Conservation (phyloP, 2,329 filamentous ascomycete species). For the Colletotrichum tabaci region DNA sequence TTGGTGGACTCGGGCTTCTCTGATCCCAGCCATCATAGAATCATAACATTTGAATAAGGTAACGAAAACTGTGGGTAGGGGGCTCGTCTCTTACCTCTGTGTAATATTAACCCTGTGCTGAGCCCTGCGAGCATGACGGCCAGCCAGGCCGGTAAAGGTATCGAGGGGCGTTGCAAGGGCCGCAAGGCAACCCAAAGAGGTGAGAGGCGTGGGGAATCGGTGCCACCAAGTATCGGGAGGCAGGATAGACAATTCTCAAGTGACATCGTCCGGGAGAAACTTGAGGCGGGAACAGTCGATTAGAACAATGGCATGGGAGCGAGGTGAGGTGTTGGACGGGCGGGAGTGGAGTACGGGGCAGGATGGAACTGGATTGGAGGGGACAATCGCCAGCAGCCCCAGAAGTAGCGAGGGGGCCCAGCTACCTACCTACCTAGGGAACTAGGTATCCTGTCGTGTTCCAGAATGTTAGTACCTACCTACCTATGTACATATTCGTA, state of each 20-base stretch:
- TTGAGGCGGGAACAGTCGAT: background rate
- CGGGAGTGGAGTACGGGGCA: background rate
- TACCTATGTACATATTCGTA: too few species aligned
- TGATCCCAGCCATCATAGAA: background rate
- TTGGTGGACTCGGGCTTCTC: background rate
- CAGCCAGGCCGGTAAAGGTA: background rate
- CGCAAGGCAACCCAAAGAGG: background rate
- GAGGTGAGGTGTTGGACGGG: background rate
- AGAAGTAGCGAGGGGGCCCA: background rate
- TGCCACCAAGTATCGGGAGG: background rate
- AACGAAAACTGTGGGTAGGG: conserved; percentile 5
- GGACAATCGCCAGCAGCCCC: background rate
- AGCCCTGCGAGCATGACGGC: background rate
- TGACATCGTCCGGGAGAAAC: background rate
- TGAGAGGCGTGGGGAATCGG: too few species aligned
- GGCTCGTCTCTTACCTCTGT: conserved; percentile 7
- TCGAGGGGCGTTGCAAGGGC: background rate
- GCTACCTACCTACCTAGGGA: background rate
- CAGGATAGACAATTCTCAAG: background rate
- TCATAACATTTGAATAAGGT: conserved; percentile 4
- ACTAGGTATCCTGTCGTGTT: background rate
- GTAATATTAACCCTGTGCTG: background rate
- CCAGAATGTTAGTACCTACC: too few species aligned
- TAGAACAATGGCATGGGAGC: background rate
- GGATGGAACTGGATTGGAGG: background rate